phyloP scores from a whole-genome alignment of 192 early-diverging fungal species.

The Gaertneriomyces semiglobifer region DNA sequence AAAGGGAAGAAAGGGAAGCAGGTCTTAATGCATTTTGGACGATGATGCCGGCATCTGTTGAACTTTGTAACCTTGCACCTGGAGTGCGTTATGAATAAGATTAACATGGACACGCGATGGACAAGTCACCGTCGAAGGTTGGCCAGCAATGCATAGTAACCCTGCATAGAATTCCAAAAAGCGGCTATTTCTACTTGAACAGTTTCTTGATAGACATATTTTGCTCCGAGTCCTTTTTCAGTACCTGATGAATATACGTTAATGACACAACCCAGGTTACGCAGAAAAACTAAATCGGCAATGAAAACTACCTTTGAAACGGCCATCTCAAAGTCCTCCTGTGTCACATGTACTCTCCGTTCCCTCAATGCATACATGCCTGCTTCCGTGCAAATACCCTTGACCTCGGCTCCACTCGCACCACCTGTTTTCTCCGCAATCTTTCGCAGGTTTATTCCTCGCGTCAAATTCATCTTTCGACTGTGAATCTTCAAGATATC shows the following conservation, averaged over 20 bases:
- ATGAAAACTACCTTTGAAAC: slow-evolving; percentile 76
- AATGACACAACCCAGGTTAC: neutral
- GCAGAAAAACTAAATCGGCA: neutral
- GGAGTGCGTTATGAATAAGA: no score
- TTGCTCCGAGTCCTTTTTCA: slow-evolving; percentile 97
- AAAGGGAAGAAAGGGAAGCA: slow-evolving; percentile 63
- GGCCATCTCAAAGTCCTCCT: slow-evolving; percentile 99
- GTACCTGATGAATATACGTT: slow-evolving; percentile 48
- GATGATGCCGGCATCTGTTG: no score
- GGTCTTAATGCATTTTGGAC: slow-evolving; percentile 64
- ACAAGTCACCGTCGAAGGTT: no score
- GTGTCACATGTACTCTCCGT: slow-evolving; percentile 97
- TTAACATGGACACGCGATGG: no score
- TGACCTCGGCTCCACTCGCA: slow-evolving; percentile 97
- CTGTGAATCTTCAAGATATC: slow-evolving; percentile 96
- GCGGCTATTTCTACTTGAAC: slow-evolving; percentile 74
- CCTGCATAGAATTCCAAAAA: no score
- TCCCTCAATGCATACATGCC: slow-evolving; percentile 98
- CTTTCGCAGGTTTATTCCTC: slow-evolving; percentile 92
- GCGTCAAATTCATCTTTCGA: slow-evolving; percentile 71
- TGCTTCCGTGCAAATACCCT: slow-evolving; percentile 98
- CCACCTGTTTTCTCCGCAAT: slow-evolving; percentile 91
- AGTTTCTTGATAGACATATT: slow-evolving; percentile 96
- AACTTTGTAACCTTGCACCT: no score
- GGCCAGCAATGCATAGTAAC: no score